Base-by-base conservation (phyloP, 768 basidiomycete genomes). In the Suillus luteus region DNA sequence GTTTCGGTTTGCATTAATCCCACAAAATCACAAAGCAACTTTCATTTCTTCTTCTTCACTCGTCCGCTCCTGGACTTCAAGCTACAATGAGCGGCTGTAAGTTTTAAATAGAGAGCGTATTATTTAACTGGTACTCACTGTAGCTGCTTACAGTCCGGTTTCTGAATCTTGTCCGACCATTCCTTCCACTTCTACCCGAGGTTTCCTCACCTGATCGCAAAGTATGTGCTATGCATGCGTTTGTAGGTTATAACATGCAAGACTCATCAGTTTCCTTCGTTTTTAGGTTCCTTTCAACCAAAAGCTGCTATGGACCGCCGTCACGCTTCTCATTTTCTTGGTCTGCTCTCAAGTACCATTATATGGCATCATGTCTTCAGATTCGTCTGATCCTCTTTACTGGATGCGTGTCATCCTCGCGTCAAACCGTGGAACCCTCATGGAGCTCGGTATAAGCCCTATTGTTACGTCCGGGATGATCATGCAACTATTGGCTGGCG, bases 321-420 rank as follows among this genome's bases (percentile, higher is more conserved):
- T 99, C 37, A 99, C 96, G 3, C 94, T 99, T 73, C 90, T 98
- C 79, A 98, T 99, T 78, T 99, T 98, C 92, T 80, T 99, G 73
- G 96, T 99, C 67, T 99, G 96, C 85, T 98, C 96, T 33, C 97
- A 99, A 81, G 96, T 99, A 38, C 97, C 97, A 7, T 85, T 99
- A 55, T 99, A 99, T 78, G 97, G 97, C 67, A 99, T 99, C 87
- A 96, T 98, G 90, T 97, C 95, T 35, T 97, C 95, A 64, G 96
- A 99, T 84, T 97, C 95, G 69, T 95, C 95, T 61, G 96, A 99
- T 81, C 97, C 97, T 15, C 88, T 99, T 49, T 98, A 97, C 82
- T 99, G 96, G 97, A 95, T 98, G 91, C 93, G 96, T 79, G 96
- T 96, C 81, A 99, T 99, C 80, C 87, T 99, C 65, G 96, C 97